phyloP scores from a whole-genome alignment of 345 rosid species.

The Psidium guajava region DNA sequence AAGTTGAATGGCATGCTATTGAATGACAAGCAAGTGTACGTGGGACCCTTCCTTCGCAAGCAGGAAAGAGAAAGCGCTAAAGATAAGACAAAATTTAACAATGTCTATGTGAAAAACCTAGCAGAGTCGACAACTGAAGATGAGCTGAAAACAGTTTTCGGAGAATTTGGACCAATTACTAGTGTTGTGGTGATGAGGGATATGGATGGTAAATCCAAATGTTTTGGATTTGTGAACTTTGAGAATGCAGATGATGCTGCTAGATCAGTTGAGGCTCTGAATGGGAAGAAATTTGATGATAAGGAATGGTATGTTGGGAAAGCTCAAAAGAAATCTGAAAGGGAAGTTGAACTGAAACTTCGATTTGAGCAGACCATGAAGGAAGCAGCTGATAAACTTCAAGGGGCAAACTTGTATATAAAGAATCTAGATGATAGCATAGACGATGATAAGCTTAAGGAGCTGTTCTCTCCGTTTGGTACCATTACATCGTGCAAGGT shows the following conservation, averaged over 20 bases:
- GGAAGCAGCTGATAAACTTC: slow-evolving; percentile 80
- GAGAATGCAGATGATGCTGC: slow-evolving; percentile 87
- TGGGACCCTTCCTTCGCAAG: slow-evolving; percentile 87
- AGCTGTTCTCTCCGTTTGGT: slow-evolving; percentile 69
- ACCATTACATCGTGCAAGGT: slow-evolving; percentile 90
- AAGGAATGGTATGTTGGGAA: slow-evolving; percentile 93
- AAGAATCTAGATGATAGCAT: slow-evolving; percentile 78
- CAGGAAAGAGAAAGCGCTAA: slow-evolving; percentile 67
- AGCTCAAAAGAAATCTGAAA: slow-evolving; percentile 83
- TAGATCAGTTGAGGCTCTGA: slow-evolving; percentile 72
- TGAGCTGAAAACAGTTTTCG: slow-evolving; percentile 54
- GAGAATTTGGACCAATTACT: slow-evolving; percentile 70
- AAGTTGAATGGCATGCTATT: slow-evolving; percentile 82
- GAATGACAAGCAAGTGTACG: slow-evolving; percentile 94
- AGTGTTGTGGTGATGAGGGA: slow-evolving; percentile 86
- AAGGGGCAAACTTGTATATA: slow-evolving; percentile 77
- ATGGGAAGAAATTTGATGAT: slow-evolving; percentile 65
- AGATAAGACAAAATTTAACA: slow-evolving; percentile 54
- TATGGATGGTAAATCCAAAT: slow-evolving; percentile 68
- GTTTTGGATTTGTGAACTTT: slow-evolving; percentile 96
- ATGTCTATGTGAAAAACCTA: slow-evolving; percentile 83
- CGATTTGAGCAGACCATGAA: slow-evolving; percentile 70
- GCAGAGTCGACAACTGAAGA: slow-evolving; percentile 68
- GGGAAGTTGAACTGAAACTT: slow-evolving; percentile 59
- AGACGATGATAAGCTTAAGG: slow-evolving; percentile 80